Base-by-base conservation (phyloP, 2,329 filamentous ascomycete genomes). In the Tolypocladium inflatum region DNA sequence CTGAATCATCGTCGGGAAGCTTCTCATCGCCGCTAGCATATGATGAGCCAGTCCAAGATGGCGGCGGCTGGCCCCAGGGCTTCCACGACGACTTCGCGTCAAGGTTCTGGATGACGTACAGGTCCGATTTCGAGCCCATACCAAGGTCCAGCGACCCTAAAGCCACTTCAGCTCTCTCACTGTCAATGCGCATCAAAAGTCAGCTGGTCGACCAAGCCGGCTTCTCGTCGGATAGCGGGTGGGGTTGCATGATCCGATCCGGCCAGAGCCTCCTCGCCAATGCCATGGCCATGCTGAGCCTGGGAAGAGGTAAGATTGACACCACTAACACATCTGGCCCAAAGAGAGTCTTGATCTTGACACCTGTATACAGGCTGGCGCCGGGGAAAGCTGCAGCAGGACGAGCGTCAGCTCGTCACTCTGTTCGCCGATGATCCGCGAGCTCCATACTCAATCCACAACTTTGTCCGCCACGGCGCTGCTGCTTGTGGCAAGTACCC, bases 171-270 rank as follows among this genome's bases (percentile, higher is more conserved):
- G 78, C 85, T 9, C 84, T 97, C 76, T 95, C 90, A 4, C 83
- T 97, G 59, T 79, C 90, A 2, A 93, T 96, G 73, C 87, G 91
- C 55, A 78, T 97, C 64, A 89, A 91, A 67, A 92, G 80, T 57
- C 88, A 91, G 67, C 76, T 97, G 7, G 81, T 84, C 13, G 90
- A 96, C 54, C 84, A 90, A 58, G 80, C 80, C 33, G 91, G 90
- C 5, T 99, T 97, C 73, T 89, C 90, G 13, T 93, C 91, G 2
- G 94, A 99, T 71, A 92, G 90, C 11, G 94, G 94, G 55, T 99
- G 95, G 91, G 94, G 94, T 0, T 99, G 94, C 69, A 99, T 99
- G 94, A 97, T 99, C 65, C 81, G 94, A 60, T 97, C 93, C 7
- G 94, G 94, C 4, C 94, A 99, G 76, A 93, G 90, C 67, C 79